Conservation (phyloP, 352 stramenopile species). For the Pythium vanterpoolii region DNA sequence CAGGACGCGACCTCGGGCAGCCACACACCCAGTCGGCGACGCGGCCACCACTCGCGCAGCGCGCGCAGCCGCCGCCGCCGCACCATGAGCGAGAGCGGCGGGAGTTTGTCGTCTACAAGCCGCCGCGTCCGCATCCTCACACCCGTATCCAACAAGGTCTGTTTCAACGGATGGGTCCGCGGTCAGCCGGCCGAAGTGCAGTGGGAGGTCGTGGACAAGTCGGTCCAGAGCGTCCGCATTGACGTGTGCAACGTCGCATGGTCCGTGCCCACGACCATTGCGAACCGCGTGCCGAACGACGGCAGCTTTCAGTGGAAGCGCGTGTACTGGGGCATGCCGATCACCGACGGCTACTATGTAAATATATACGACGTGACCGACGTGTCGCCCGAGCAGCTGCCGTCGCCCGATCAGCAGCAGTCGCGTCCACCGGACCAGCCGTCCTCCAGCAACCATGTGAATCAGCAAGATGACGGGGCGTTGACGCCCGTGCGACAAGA, state of each 20-base stretch:
- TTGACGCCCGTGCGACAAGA: conserved; percentile 3
- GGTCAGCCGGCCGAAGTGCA: conserved; percentile 73
- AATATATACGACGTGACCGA: conserved; percentile 85
- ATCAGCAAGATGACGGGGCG: neutral
- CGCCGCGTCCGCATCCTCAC: conserved; percentile 53
- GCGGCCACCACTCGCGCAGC: conserved; percentile 22
- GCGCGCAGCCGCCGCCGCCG: conserved; percentile 20
- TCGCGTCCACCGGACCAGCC: conserved; percentile 22
- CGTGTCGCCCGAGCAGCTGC: conserved; percentile 27
- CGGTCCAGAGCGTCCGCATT: conserved; percentile 70
- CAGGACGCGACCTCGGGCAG: conserved; percentile 1
- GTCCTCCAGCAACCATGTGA: neutral
- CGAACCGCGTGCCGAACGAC: conserved; percentile 60
- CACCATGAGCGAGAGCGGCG: conserved; percentile 34
- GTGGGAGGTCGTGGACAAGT: conserved; percentile 74
- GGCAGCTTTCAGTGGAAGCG: conserved; percentile 69
- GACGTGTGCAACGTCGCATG: conserved; percentile 86
- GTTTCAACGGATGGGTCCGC: conserved; percentile 65
- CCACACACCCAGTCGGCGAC: conserved; percentile 18
- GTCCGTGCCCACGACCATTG: conserved; percentile 76
- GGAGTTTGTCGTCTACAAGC: conserved; percentile 20
- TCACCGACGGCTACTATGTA: conserved; percentile 82
- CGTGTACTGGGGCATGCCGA: conserved; percentile 86
- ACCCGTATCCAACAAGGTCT: conserved; percentile 41
- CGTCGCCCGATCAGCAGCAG: conserved; percentile 23